Conservation (phyloP, 139 green algal genomes). For the Chlorella vulgaris region DNA sequence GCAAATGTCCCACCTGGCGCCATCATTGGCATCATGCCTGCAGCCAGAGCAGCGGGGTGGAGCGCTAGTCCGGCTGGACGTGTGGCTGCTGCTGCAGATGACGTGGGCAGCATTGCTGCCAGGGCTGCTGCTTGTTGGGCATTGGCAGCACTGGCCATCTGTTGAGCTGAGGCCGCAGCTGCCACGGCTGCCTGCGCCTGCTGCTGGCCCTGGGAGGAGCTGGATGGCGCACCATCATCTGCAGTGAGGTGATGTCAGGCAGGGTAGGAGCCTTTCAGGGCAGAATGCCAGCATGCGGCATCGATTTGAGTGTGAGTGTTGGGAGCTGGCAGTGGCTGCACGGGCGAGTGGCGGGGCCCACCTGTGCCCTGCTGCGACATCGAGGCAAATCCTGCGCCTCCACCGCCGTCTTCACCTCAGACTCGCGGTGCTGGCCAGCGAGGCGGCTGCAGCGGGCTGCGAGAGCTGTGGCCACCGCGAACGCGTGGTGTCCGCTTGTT, state of each 20-base stretch:
- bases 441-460: too few species aligned
- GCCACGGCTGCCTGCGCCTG: slow-evolving; percentile 9
- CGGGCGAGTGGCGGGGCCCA: not conserved
- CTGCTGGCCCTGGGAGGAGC: slow-evolving; percentile 9
- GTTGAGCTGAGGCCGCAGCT: slow-evolving; percentile 3
- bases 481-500: too few species aligned
- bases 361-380: not conserved
- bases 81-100: not conserved
- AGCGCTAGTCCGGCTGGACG: not conserved
- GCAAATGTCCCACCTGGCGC: not conserved
- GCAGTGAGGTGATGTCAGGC: too few species aligned
- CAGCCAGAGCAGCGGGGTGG: slow-evolving; percentile 1
- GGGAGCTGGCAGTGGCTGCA: not conserved
- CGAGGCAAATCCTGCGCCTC: too few species aligned
- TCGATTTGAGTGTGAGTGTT: too few species aligned
- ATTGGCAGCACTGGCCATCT: not conserved
- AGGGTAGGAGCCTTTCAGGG: too few species aligned
- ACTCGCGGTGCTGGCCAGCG: too few species aligned
- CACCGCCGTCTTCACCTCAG: too few species aligned
- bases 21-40: not conserved
- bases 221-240: not conserved
- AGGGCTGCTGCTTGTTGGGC: slow-evolving; percentile 18
- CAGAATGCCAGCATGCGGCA: too few species aligned
- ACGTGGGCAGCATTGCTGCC: not conserved
- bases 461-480: too few species aligned